A percentile compares a stretch with the other conserved stretches of the same genome.
These are phyloP conservation scores for Trichosporon sp. DNA, from an alignment of 1,284 basidiomycete genomes.

Conservation along the genomic window DNA sequence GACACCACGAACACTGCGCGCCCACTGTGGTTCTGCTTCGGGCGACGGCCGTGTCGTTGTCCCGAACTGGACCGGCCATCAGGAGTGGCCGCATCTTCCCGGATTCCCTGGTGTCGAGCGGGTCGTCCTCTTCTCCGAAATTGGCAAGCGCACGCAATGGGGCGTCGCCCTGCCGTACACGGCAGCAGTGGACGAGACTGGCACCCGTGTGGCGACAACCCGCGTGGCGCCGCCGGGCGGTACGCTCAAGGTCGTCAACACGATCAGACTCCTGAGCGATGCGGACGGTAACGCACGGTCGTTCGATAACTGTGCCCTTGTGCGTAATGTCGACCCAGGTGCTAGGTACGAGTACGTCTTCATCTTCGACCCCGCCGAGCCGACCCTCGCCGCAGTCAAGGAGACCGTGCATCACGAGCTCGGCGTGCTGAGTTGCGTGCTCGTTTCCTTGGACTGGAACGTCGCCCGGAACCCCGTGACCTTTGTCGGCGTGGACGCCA, in stretches of 20 bases:
- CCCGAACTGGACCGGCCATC: constrained; percentile 6
- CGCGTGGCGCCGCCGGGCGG: not conserved
- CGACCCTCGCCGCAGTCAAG: not conserved
- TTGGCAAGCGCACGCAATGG: not conserved
- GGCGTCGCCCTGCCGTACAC: constrained; percentile 11
- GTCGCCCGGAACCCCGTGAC: constrained; percentile 11
- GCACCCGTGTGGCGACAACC: not conserved
- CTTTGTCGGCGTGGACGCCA: constrained; percentile 1
- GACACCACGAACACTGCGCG: not conserved
- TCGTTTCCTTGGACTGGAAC: constrained; percentile 8
- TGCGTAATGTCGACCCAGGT: not conserved
- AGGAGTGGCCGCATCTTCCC: not conserved
- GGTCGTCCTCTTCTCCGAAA: not conserved
- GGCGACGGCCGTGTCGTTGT: not conserved
- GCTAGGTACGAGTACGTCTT: constrained; percentile 16
- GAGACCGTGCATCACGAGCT: constrained; percentile 1
- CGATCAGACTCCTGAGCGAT: not conserved
- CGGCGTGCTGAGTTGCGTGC: not conserved
- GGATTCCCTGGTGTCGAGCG: not conserved
- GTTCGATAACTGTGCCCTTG: not conserved
- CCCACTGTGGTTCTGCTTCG: not conserved
- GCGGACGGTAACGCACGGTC: not conserved
- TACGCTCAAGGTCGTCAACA: not conserved
- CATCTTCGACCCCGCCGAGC: not conserved
- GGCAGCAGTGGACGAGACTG: not conserved